phyloP scores from a whole-genome alignment of 345 rosid species.

The Mangifera indica region DNA sequence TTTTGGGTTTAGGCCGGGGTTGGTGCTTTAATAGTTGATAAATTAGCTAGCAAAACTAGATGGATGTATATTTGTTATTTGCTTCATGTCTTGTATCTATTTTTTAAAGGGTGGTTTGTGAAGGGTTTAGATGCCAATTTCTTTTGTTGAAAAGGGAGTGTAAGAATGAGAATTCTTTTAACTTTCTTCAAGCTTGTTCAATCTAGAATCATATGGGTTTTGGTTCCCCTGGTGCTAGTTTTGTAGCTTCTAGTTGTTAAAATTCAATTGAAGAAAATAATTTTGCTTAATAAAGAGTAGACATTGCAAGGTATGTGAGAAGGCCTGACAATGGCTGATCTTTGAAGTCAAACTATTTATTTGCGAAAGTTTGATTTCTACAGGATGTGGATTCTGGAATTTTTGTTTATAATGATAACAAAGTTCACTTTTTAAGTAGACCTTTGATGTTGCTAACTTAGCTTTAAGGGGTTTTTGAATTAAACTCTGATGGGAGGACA shows the following conservation, averaged over 20 bases:
- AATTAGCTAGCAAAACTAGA: background rate
- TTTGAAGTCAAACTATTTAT: background rate
- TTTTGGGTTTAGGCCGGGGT: too few species aligned
- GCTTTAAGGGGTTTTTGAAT: background rate
- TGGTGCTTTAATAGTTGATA: background rate
- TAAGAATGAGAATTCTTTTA: background rate
- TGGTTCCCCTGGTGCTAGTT: background rate
- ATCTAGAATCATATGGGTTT: background rate
- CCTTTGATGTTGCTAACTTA: background rate
- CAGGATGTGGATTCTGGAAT: background rate
- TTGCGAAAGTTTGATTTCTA: background rate
- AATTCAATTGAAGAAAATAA: background rate
- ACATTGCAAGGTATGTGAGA: background rate
- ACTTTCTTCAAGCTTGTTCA: background rate
- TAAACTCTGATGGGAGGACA: background rate
- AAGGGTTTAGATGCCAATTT: conserved; percentile 3
- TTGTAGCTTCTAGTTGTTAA: background rate
- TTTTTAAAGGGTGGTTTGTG: background rate
- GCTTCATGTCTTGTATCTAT: background rate
- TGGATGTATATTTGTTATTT: background rate
- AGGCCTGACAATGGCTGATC: background rate
- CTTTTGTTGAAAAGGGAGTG: background rate
- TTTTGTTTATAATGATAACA: background rate
- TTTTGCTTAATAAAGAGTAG: background rate
- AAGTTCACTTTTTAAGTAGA: background rate